Evolutionary conservation across 2,329 filamentous ascomycete species (phyloP).

Genomic region (Aspergillus texensis): DNA sequence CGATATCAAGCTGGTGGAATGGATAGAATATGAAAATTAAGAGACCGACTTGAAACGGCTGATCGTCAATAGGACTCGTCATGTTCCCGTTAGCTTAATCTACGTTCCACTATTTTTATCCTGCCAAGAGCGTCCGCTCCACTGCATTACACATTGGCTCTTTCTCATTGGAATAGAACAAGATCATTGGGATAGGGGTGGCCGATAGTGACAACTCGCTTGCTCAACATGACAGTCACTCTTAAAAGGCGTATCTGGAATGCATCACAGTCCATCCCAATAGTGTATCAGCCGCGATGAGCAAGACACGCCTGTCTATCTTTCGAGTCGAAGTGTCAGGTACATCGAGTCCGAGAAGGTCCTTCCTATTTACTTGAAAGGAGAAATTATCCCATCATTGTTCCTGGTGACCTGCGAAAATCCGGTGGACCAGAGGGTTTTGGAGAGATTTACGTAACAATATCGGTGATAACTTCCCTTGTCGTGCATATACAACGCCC

Average conservation of each 20-base stretch:
- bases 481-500: too few relatives aligned
- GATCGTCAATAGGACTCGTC: slow-evolving; percentile 8
- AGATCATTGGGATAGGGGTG: background rate
- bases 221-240: background rate
- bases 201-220: background rate
- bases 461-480: background rate
- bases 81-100: slow-evolving; percentile 1
- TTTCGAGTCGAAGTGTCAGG: too few relatives aligned
- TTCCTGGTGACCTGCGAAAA: background rate
- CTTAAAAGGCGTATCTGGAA: background rate
- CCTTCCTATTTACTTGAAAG: background rate
- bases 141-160: background rate
- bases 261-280: background rate
- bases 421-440: background rate
- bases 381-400: background rate
- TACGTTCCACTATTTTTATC: slow-evolving; percentile 3
- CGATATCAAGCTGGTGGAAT: background rate
- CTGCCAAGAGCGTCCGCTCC: background rate
- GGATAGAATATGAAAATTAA: background rate
- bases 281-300: background rate
- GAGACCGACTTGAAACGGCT: background rate
- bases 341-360: background rate
- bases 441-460: background rate
- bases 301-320: background rate
- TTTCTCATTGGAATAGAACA: background rate